Evolutionary conservation across 768 basidiomycete species (phyloP).

Genomic region (Boletus coccyginus): DNA sequence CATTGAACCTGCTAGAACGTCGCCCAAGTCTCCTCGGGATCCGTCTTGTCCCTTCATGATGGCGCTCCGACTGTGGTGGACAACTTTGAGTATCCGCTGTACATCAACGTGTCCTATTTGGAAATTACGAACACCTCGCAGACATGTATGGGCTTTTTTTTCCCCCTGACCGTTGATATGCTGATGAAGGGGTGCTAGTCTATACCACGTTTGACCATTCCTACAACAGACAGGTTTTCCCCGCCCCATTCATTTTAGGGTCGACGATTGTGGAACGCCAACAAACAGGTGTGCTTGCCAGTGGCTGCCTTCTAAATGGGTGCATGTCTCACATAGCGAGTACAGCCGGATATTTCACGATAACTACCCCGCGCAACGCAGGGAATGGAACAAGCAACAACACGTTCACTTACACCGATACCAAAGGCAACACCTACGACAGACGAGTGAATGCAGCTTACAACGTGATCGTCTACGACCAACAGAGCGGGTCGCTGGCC

Average conservation of each 20-base stretch:
- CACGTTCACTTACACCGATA: slow-evolving; percentile 59
- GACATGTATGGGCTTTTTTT: slow-evolving; percentile 9
- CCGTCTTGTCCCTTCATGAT: slow-evolving; percentile 48
- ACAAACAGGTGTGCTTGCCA: slow-evolving; percentile 44
- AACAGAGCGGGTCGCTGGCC: slow-evolving; percentile 50
- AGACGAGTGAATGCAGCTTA: slow-evolving; percentile 59
- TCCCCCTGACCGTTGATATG: neutral
- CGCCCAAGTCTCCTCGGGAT: slow-evolving; percentile 48
- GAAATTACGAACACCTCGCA: slow-evolving; percentile 28
- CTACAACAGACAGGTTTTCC: slow-evolving; percentile 56
- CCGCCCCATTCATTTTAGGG: slow-evolving; percentile 55
- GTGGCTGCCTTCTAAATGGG: neutral
- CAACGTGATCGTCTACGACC: slow-evolving; percentile 60
- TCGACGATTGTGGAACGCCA: slow-evolving; percentile 62
- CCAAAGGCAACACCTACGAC: slow-evolving; percentile 57
- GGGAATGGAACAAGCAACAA: slow-evolving; percentile 75
- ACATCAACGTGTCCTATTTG: slow-evolving; percentile 38
- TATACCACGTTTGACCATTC: slow-evolving; percentile 61
- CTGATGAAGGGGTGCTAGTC: slow-evolving; percentile 34
- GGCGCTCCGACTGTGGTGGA: slow-evolving; percentile 44
- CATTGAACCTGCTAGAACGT: slow-evolving; percentile 37
- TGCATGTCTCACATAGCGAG: neutral
- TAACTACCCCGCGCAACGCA: slow-evolving; percentile 43
- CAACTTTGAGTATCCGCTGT: slow-evolving; percentile 52
- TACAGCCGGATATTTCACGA: slow-evolving; percentile 50